A percentile compares a stretch with the other conserved stretches of the same genome.
These are phyloP conservation scores for rapeseed (Brassica napus) DNA, from an alignment of 345 rosid species.

Conservation along the genomic window Da-Ae NC_063441.1:14172001-14172500, in stretches of 20 bases:
- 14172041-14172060: constrained; percentile 12
- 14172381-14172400: background rate
- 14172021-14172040: constrained; percentile 29
- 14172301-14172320: constrained; percentile 6
- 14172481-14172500: background rate
- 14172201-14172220: constrained; percentile 16
- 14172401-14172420: background rate
- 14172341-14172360: background rate
- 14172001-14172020: constrained; percentile 16
- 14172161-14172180: background rate
- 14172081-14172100: background rate
- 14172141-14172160: background rate
- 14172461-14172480: background rate
- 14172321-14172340: background rate
- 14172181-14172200: constrained; percentile 8
- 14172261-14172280: constrained; percentile 2
- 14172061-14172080: background rate
- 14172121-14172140: constrained; percentile 10
- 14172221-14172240: background rate
- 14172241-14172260: constrained; percentile 3
- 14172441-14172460: constrained; percentile 20
- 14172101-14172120: constrained; percentile 28
- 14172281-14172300: constrained; percentile 13
- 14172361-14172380: background rate
- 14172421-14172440: background rate